phyloP scores from a whole-genome alignment of 2,329 filamentous ascomycete species.

The Corynespora cassiicola region DNA sequence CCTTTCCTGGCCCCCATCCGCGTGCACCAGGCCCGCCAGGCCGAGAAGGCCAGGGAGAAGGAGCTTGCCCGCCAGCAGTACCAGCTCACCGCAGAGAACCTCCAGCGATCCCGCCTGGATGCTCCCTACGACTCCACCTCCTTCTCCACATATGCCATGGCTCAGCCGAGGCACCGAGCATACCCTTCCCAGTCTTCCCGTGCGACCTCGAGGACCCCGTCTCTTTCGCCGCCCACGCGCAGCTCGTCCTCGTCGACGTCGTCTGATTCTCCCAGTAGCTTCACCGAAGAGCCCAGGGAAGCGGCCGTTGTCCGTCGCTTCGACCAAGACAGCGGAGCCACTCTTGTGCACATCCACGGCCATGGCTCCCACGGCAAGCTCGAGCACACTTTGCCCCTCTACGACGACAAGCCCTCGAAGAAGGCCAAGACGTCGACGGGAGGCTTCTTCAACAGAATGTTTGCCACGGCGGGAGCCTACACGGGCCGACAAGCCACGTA shows the following conservation, averaged over 20 bases:
- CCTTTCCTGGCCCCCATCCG: conserved; percentile 88
- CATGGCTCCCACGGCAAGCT: conserved; percentile 36
- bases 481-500: conserved; percentile 35
- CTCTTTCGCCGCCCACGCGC: conserved; percentile 55
- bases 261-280: conserved; percentile 42
- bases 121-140: conserved; percentile 44
- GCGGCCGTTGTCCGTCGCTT: conserved; percentile 48
- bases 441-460: conserved; percentile 48
- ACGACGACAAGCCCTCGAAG: conserved; percentile 48
- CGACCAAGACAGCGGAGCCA: conserved; percentile 49
- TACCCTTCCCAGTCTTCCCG: conserved; percentile 40
- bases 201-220: conserved; percentile 55
- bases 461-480: conserved; percentile 32
- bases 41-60: conserved; percentile 59
- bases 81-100: conserved; percentile 48
- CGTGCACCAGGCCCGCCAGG: conserved; percentile 59
- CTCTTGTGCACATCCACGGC: conserved; percentile 52
- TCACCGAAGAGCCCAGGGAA: conserved; percentile 39
- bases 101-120: conserved; percentile 36
- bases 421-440: conserved; percentile 45
- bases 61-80: conserved; percentile 47
- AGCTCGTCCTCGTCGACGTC: conserved; percentile 43
- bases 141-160: conserved; percentile 41
- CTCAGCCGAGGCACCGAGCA: conserved; percentile 24
- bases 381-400: conserved; percentile 43